Evolutionary conservation across 106 monocot species (phyloP).

Genomic region (Xerophyta viscosa): DNA sequence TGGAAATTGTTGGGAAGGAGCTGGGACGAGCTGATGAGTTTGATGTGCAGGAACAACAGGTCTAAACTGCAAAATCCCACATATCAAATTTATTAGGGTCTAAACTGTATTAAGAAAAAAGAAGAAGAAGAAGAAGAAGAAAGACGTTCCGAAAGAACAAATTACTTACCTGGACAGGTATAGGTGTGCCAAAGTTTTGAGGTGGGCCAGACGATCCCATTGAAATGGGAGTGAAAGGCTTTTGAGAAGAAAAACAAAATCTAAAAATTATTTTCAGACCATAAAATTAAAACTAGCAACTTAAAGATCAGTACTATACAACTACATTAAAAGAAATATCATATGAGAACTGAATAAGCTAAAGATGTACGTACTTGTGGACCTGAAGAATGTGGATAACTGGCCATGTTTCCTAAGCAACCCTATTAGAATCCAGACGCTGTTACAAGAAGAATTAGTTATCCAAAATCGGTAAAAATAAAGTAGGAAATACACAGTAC

Average conservation of each 20-base stretch:
- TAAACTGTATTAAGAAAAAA: background rate
- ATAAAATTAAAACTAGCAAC: background rate
- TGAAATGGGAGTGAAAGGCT: background rate
- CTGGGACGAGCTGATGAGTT: slow-evolving; percentile 2
- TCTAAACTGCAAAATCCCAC: slow-evolving; percentile 7
- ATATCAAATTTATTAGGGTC: too few species aligned
- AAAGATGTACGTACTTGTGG: background rate
- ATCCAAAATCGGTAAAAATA: too few species aligned
- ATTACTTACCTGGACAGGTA: slow-evolving; percentile 8
- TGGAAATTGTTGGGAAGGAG: slow-evolving; percentile 2
- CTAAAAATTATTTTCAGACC: background rate
- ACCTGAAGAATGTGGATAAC: slow-evolving; percentile 5
- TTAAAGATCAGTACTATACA: too few species aligned
- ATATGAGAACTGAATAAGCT: too few species aligned
- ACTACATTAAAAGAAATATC: too few species aligned
- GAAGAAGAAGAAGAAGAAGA: background rate
- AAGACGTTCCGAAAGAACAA: too few species aligned
- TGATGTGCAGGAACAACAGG: slow-evolving; percentile 5
- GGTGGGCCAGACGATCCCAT: slow-evolving; percentile 3
- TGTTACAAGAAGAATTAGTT: too few species aligned
- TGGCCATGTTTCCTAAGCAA: slow-evolving; percentile 1
- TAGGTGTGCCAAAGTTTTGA: slow-evolving; percentile 4
- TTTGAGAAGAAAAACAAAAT: background rate
- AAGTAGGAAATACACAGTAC: too few species aligned
- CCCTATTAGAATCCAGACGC: too few species aligned